Conservation (phyloP, 257 asterid genomes). For the Asclepias syriaca region DNA sequence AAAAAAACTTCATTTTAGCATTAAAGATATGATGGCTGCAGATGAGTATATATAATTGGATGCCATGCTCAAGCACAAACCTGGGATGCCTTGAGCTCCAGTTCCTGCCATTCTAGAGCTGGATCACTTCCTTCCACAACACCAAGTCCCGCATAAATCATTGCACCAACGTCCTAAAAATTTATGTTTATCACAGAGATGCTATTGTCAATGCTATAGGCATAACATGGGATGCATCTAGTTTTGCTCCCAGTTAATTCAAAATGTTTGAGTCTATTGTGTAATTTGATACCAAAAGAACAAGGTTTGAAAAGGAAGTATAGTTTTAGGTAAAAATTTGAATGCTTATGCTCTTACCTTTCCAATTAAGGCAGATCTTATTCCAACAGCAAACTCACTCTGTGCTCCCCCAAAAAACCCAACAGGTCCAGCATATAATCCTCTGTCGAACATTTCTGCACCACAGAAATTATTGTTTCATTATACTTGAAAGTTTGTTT, state of each 20-base stretch:
- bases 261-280: neutral
- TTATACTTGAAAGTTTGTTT: slow-evolving; percentile 2
- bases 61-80: slow-evolving; percentile 34
- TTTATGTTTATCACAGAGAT: slow-evolving; percentile 11
- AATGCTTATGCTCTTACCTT: slow-evolving; percentile 43
- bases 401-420: slow-evolving; percentile 97
- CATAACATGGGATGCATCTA: neutral
- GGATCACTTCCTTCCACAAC: slow-evolving; percentile 87
- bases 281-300: neutral
- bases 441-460: slow-evolving; percentile 94
- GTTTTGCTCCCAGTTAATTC: neutral
- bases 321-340: neutral
- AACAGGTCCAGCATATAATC: slow-evolving; percentile 98
- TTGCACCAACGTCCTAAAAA: slow-evolving; percentile 64
- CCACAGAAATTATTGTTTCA: slow-evolving; percentile 6
- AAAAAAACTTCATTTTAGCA: neutral
- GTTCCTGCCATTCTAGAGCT: slow-evolving; percentile 85
- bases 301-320: neutral
- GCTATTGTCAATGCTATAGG: neutral
- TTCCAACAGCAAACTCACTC: slow-evolving; percentile 98
- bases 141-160: slow-evolving; percentile 90
- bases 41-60: neutral
- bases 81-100: slow-evolving; percentile 96
- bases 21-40: neutral
- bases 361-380: slow-evolving; percentile 88